Conservation (phyloP, 345 rosid species). For the Brassica nigra region DNA sequence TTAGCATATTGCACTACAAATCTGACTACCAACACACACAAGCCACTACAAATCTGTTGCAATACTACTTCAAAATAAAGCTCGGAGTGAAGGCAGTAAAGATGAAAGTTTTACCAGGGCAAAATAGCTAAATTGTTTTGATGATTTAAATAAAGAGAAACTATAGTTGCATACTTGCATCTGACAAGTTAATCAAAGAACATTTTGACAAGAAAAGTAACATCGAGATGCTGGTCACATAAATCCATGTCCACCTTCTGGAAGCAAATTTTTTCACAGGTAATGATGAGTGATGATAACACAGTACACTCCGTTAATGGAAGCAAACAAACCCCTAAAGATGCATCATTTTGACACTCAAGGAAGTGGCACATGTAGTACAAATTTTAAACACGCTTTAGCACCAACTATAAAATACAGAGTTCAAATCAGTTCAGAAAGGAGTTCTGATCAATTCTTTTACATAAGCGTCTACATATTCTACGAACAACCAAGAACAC, state of each 20-base stretch:
- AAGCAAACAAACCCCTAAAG: background rate
- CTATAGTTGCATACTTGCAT: background rate
- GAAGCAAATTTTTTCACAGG: background rate
- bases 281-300: background rate
- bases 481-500: background rate
- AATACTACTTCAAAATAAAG: background rate
- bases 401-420: constrained; percentile 13
- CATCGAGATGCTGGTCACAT: background rate
- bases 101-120: background rate
- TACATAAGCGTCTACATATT: background rate
- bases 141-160: constrained; percentile 1
- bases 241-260: constrained; percentile 4
- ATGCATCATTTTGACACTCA: background rate
- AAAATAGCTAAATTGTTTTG: background rate
- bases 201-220: background rate
- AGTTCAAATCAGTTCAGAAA: background rate
- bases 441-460: background rate
- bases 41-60: background rate
- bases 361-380: background rate
- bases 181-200: constrained; percentile 1
- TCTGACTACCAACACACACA: constrained; percentile 5
- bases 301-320: background rate
- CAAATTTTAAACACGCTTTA: constrained; percentile 18
- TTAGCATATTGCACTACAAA: constrained; percentile 1
- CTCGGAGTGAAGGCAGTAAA: constrained; percentile 14